phyloP scores from a whole-genome alignment of 768 basidiomycete species.

The Phaeotremella fagi region DNA sequence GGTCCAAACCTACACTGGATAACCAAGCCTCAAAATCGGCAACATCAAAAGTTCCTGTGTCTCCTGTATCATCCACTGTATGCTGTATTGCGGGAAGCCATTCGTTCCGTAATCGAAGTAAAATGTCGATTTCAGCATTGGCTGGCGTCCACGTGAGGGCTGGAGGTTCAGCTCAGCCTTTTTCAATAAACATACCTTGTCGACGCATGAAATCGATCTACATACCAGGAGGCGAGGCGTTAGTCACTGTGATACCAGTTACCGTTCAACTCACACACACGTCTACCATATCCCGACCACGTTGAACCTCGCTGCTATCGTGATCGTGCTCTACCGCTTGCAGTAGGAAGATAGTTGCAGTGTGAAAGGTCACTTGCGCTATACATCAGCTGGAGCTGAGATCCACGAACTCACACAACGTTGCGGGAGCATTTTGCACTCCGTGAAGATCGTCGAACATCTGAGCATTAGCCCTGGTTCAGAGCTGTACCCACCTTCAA shows the following conservation, averaged over 20 bases:
- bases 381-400: no score
- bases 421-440: slow-evolving; percentile 4
- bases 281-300: neutral
- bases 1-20: neutral
- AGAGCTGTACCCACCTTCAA: neutral
- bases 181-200: neutral
- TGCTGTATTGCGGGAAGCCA: neutral
- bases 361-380: slow-evolving; percentile 1
- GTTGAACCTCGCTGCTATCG: neutral
- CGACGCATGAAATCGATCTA: neutral
- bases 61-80: neutral
- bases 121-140: neutral
- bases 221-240: neutral
- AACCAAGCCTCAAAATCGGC: no score
- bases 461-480: neutral
- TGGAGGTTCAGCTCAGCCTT: neutral
- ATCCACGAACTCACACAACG: slow-evolving; percentile 4
- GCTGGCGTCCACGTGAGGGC: neutral
- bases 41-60: no score
- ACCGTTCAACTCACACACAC: neutral
- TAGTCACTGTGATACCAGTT: no score
- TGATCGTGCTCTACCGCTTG: neutral
- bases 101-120: neutral
- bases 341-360: slow-evolving; percentile 1
- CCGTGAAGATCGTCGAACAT: slow-evolving; percentile 7